phyloP scores from a whole-genome alignment of 768 basidiomycete species.

The Psilocybe subaeruginosa region DNA sequence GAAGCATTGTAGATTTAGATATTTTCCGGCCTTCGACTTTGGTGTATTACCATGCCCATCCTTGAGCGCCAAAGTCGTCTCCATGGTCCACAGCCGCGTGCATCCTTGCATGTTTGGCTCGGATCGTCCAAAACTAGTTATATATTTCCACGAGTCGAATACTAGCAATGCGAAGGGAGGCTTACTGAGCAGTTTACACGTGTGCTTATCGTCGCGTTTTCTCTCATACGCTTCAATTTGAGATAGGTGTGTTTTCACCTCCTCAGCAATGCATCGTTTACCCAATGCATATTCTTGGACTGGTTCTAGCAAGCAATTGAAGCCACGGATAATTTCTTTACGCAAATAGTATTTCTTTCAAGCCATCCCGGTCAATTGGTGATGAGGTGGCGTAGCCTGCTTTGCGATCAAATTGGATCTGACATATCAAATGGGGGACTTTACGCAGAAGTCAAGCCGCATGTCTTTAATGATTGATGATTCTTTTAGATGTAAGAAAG shows the following conservation, averaged over 20 bases:
- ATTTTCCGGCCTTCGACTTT: neutral
- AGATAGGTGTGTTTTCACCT: neutral
- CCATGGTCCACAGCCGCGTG: neutral
- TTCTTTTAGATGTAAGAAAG: neutral
- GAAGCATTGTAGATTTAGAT: neutral
- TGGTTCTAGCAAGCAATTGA: neutral
- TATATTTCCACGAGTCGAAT: constrained; percentile 7
- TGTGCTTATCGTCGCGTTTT: neutral
- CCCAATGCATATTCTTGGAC: neutral
- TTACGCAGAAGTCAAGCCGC: constrained; percentile 8
- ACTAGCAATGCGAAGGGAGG: neutral
- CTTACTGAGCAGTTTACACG: constrained; percentile 8
- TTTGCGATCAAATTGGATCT: neutral
- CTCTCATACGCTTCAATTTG: neutral
- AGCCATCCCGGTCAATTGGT: neutral
- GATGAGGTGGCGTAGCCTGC: constrained; percentile 6
- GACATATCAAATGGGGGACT: constrained; percentile 4
- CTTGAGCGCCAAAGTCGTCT: neutral
- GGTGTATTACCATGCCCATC: neutral
- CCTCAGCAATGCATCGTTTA: neutral
- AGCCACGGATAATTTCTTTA: neutral
- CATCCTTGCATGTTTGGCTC: neutral
- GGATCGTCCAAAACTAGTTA: neutral
- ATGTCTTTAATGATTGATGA: constrained; percentile 10
- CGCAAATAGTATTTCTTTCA: neutral